phyloP scores from a whole-genome alignment of 805 yeast genomes.

The Pichia membranifaciens region DNA sequence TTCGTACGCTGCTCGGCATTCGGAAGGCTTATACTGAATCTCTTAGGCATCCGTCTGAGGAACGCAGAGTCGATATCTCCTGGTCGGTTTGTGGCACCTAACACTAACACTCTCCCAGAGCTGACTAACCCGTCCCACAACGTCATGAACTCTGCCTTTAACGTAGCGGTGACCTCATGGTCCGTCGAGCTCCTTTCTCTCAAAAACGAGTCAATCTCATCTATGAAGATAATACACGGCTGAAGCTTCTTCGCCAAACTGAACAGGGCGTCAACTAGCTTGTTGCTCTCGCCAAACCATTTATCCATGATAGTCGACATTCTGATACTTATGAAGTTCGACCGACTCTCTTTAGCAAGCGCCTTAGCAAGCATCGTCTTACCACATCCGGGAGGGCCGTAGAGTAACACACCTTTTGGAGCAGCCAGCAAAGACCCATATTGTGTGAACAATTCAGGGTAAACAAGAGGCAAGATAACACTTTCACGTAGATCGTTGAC shows the following conservation, averaged over 20 bases:
- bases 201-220: constrained; percentile 91
- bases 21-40: constrained; percentile 76
- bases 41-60: constrained; percentile 86
- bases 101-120: constrained; percentile 72
- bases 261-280: constrained; percentile 87
- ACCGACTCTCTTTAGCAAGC: constrained; percentile 84
- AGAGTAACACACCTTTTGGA: constrained; percentile 87
- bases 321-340: constrained; percentile 83
- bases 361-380: constrained; percentile 97
- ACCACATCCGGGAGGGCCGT: constrained; percentile 98
- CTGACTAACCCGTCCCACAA: constrained; percentile 89
- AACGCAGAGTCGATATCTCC: constrained; percentile 90
- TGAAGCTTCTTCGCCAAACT: constrained; percentile 83
- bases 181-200: constrained; percentile 79
- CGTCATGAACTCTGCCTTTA: constrained; percentile 96
- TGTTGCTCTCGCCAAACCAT: constrained; percentile 96
- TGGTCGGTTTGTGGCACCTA: constrained; percentile 94
- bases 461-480: constrained; percentile 78
- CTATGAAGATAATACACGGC: constrained; percentile 93
- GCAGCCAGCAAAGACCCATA: constrained; percentile 71
- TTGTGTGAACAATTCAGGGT: constrained; percentile 68
- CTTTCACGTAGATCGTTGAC: constrained; percentile 83
- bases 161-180: constrained; percentile 91
- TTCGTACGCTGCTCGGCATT: constrained; percentile 57
- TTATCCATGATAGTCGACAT: constrained; percentile 95